Conservation (phyloP, 768 basidiomycete genomes). For the Leccinum truebloodii region DNA sequence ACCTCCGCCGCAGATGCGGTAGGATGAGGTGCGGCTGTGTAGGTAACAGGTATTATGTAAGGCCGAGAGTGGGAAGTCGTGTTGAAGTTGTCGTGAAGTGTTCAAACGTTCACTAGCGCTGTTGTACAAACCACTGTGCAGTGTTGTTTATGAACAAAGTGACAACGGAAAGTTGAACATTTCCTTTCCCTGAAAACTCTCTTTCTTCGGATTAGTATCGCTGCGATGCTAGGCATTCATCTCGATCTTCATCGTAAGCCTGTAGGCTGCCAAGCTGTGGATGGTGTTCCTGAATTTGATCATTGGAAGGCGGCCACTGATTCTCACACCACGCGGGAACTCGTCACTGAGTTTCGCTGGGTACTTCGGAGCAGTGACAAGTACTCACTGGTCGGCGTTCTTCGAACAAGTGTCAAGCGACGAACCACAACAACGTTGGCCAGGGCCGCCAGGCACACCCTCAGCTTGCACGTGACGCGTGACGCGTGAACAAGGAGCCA, state of each 20-base stretch:
- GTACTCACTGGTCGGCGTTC: not conserved
- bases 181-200: too few species aligned
- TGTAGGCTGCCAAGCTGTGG: not conserved
- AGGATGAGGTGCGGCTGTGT: too few species aligned
- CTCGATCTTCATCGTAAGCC: not conserved
- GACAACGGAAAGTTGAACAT: too few species aligned
- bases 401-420: not conserved
- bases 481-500: not conserved
- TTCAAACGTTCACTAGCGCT: too few species aligned
- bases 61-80: too few species aligned
- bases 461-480: too few species aligned
- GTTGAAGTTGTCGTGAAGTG: too few species aligned
- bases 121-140: too few species aligned
- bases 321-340: not conserved
- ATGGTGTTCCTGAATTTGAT: not conserved
- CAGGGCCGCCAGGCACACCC: too few species aligned
- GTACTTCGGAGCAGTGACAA: not conserved
- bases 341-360: not conserved
- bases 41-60: too few species aligned
- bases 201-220: too few species aligned
- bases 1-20: too few species aligned
- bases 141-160: not conserved
- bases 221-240: not conserved
- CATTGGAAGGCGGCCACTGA: not conserved
- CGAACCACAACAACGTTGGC: not conserved